phyloP scores from a whole-genome alignment of 495 filamentous ascomycete species.

The Penicillium silybi region DNA sequence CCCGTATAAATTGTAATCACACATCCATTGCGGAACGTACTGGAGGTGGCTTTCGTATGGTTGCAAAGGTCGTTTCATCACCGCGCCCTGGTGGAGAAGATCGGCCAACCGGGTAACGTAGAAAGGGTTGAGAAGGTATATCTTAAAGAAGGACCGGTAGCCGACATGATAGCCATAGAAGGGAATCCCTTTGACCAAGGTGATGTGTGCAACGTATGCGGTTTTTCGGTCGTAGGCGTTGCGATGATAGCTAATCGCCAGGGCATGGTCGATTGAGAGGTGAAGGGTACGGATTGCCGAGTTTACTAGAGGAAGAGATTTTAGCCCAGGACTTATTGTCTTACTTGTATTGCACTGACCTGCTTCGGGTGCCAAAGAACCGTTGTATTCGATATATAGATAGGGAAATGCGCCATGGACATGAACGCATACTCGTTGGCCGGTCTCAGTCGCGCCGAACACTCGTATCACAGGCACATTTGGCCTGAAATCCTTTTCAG shows the following conservation, averaged over 20 bases:
- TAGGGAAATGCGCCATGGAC: constrained; percentile 96
- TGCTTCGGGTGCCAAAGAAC: constrained; percentile 58
- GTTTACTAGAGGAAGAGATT: constrained; percentile 50
- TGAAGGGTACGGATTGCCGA: constrained; percentile 69
- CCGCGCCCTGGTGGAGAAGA: constrained; percentile 76
- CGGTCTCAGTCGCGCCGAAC: constrained; percentile 91
- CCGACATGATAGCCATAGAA: constrained; percentile 96
- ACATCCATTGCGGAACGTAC: constrained; percentile 94
- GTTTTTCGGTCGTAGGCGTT: constrained; percentile 63
- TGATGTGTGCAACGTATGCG: constrained; percentile 82
- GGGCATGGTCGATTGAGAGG: constrained; percentile 76
- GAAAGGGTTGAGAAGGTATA: constrained; percentile 83
- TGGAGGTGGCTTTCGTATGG: constrained; percentile 92
- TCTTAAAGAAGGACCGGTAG: constrained; percentile 86
- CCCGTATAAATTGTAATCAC: constrained; percentile 93
- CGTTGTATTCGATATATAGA: constrained; percentile 82
- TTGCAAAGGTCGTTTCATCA: constrained; percentile 79
- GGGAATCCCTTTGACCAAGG: constrained; percentile 85
- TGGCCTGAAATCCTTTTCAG: constrained; percentile 53
- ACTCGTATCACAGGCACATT: constrained; percentile 84
- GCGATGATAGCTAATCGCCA: constrained; percentile 76
- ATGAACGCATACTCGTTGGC: constrained; percentile 95
- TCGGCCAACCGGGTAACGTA: constrained; percentile 80
- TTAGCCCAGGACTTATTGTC: not conserved
- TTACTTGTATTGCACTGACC: constrained; percentile 43